Conservation (phyloP, 2,329 filamentous ascomycete species). For the Akanthomyces lecanii region DNA sequence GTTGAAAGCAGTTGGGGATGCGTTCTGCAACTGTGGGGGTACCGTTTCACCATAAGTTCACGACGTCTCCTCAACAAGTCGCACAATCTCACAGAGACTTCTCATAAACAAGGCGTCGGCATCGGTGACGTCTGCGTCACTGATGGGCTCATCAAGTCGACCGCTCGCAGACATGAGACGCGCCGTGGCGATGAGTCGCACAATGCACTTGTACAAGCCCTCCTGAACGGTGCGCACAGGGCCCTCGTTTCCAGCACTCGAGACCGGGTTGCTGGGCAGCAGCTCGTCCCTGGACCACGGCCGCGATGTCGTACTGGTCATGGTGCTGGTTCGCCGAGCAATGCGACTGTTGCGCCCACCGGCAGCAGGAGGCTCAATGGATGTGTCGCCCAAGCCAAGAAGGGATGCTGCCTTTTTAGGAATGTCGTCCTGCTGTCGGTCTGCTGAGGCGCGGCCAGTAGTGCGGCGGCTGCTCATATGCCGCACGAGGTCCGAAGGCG, state of each 20-base stretch:
- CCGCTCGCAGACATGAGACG: conserved; percentile 32
- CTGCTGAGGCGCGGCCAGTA: conserved; percentile 19
- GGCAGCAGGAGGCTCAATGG: not conserved
- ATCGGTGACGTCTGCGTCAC: conserved; percentile 28
- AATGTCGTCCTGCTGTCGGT: conserved; percentile 32
- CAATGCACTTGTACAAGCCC: conserved; percentile 49
- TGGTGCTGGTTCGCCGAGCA: conserved; percentile 25
- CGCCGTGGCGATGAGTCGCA: conserved; percentile 47
- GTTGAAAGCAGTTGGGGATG: too few relatives aligned
- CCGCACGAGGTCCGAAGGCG: conserved; percentile 15
- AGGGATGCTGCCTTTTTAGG: conserved; percentile 51
- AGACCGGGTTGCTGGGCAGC: conserved; percentile 17
- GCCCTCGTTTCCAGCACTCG: conserved; percentile 28
- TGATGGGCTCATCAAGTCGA: conserved; percentile 26
- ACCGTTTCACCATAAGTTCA: not conserved
- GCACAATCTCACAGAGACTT: conserved; percentile 41
- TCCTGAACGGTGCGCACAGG: conserved; percentile 43
- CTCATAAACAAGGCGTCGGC: conserved; percentile 36
- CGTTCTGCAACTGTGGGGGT: not conserved
- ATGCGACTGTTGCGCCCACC: conserved; percentile 22
- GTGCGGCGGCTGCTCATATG: conserved; percentile 18
- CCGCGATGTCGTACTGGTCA: conserved; percentile 20
- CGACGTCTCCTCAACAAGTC: conserved; percentile 32
- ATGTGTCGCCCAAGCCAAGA: conserved; percentile 39
- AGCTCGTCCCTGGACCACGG: conserved; percentile 28